Evolutionary conservation across 1,284 basidiomycete genomes (phyloP), one percentile per base, ranked within the genome.

Genomic region (Hypsizygus ulmarius): DNA sequence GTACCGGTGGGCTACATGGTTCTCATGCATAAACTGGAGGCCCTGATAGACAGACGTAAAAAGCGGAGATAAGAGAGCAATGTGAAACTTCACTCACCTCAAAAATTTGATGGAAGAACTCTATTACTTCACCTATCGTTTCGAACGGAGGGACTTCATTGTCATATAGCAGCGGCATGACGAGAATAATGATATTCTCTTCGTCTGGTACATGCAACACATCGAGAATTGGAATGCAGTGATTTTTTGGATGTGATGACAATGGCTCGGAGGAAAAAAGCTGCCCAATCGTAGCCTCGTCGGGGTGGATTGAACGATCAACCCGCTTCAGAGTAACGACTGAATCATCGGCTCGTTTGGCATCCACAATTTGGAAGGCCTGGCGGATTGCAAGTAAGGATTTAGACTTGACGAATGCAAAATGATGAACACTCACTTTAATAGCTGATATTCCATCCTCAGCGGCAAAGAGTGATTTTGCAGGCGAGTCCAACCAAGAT

Each of bases 151-250:
- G 21, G 7, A 25, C 7, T 7, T 25, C 21, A 7, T 25, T 25
- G 21, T 25, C 21, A 25, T 25, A 25, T 3, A 25, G 21, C 4
- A 25, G 3, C 7, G 21, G 21, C 56, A 70, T 63, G 4, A 68
- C 67, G 1, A 68, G 30, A 12, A 71, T 49, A 0, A 46, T 27
- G 3, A 29, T 19, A 3, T 53, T 47, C 2, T 50, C 39, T 15
- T 58, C 45, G 3, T 61, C 53, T 5, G 63, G 64, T 5, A 59
- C 49, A 3, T 52, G 35, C 0, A 71, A 42, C 12, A 62, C 54
- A 8, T 68, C 70, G n/a, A 63, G 59, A 3, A 73, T 35, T 0
- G 66, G 67, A 5, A 68, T 57, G 38, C 68, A 72, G 44, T 67
- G 64, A 45, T 71, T 70, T 1, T 52, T 47, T 2, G 61, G 58